Evolutionary conservation across 805 yeast genomes (phyloP), one percentile per base, ranked within the genome.

Genomic region (Nakazawaea ernobii): DNA sequence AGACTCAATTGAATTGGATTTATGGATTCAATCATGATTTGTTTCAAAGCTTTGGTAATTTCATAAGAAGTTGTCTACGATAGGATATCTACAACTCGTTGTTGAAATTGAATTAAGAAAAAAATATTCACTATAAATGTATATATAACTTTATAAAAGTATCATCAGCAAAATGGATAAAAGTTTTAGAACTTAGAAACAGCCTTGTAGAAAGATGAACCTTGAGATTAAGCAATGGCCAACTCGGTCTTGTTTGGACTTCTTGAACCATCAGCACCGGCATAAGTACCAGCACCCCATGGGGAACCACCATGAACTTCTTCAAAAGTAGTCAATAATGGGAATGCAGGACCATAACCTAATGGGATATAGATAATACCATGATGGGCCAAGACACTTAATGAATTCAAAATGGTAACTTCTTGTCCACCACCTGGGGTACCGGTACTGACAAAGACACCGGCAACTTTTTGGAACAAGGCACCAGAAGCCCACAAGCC

Each of bases 391-490:
- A 84, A 71, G 46, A 73, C 70, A 11, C 91, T 79, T 55, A 88
- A 60, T 20, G 83, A 62, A 70, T 79, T 84, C 54, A 81, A 72
- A 53, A 78, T 69, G 17, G 95, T 84, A 41, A 73, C 63, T 69
- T 88, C 96, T 66, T 83, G 89, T 61, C 95, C 95, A 59, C 95
- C 94, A 58, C 92, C 91, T 54, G 67, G 77, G 47, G 88, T 71
- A 59, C 90, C 88, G 36, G 90, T 82, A 45, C 87, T 76, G 48
- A 78, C 80, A 61, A 88, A 88, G 57, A 82, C 59, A 59, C 86
- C 89, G 35, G 80, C 88, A 51, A 79, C 80, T 69, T 87, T 87
- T 56, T 90, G 91, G 62, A 75, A 70, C 53, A 86, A 70, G 28
- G 80, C 78, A 60, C 94, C 92, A 15, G 61, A 45, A 42, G 84